Evolutionary conservation across 306 rosid species (phyloP).

Genomic region (Biancaea sappan): DNA sequence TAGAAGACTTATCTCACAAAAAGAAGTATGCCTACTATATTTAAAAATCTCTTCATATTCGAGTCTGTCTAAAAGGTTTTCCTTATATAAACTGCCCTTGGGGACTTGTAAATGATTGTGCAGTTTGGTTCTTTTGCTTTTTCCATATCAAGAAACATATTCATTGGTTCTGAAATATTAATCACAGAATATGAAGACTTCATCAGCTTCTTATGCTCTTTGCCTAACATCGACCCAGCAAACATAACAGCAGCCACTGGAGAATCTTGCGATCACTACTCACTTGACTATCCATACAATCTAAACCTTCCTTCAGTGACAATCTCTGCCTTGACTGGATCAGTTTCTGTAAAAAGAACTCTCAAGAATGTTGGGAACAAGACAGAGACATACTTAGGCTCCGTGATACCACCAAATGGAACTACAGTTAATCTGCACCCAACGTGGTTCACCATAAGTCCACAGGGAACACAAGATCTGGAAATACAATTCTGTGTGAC

Average conservation of each 20-base stretch:
- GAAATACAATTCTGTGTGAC: slow-evolving; percentile 57
- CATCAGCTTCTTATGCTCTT: slow-evolving; percentile 78
- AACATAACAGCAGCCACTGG: slow-evolving; percentile 50
- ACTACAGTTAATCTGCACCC: slow-evolving; percentile 57
- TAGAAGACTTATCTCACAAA: too few species aligned
- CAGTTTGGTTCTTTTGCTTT: slow-evolving; percentile 12
- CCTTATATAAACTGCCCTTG: too few species aligned
- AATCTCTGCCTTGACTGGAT: slow-evolving; percentile 56
- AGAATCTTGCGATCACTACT: slow-evolving; percentile 47
- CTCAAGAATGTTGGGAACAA: slow-evolving; percentile 62
- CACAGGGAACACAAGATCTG: slow-evolving; percentile 61
- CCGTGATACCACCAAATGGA: slow-evolving; percentile 77
- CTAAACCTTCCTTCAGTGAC: slow-evolving; percentile 90
- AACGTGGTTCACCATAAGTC: slow-evolving; percentile 61
- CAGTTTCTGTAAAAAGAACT: slow-evolving; percentile 48
- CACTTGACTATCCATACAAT: slow-evolving; percentile 62
- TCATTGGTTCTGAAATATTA: slow-evolving; percentile 15
- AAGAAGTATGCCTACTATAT: too few species aligned
- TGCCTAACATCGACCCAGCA: slow-evolving; percentile 53
- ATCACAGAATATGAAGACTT: slow-evolving; percentile 68
- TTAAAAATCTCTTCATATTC: too few species aligned
- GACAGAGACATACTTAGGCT: slow-evolving; percentile 65
- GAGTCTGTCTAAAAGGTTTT: too few species aligned
- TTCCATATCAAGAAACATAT: not conserved
- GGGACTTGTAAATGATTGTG: slow-evolving; percentile 2